Evolutionary conservation across 495 filamentous ascomycete species (phyloP).

Genomic region (Aspergillus kassunensis): DNA sequence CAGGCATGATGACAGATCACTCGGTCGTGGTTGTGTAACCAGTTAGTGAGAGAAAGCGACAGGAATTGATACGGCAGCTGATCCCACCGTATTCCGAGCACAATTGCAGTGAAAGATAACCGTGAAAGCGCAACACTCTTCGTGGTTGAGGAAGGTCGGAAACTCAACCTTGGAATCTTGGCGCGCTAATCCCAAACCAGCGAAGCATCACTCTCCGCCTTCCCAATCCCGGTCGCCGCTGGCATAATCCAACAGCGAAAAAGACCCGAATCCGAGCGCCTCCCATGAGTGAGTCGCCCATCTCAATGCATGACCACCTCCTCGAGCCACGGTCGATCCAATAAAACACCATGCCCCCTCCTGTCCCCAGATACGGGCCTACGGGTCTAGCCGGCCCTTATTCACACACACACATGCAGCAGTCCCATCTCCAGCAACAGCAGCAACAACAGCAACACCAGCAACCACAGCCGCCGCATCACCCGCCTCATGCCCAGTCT

Average conservation of each 20-base stretch:
- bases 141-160: slow-evolving; percentile 11
- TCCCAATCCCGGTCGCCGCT: background rate
- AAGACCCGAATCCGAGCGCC: too few species aligned
- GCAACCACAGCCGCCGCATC: slow-evolving; percentile 52
- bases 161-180: slow-evolving; percentile 18
- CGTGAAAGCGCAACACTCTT: background rate
- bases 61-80: background rate
- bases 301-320: slow-evolving; percentile 21
- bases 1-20: slow-evolving; percentile 34
- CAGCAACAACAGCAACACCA: slow-evolving; percentile 41
- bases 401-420: slow-evolving; percentile 42
- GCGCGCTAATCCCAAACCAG: slow-evolving; percentile 35
- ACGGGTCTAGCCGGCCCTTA: slow-evolving; percentile 41
- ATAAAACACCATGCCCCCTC: slow-evolving; percentile 31
- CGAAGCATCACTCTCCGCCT: slow-evolving; percentile 16
- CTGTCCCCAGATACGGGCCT: slow-evolving; percentile 50
- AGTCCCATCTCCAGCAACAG: slow-evolving; percentile 46
- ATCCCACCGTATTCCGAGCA: slow-evolving; percentile 13
- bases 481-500: slow-evolving; percentile 48
- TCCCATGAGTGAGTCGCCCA: too few species aligned
- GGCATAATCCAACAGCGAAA: slow-evolving; percentile 15
- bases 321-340: slow-evolving; percentile 4
- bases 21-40: background rate
- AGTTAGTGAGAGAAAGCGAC: slow-evolving; percentile 5
- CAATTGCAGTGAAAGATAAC: slow-evolving; percentile 11